Conservation (phyloP, 805 yeast genomes). For the Candida lessepsii region DNA sequence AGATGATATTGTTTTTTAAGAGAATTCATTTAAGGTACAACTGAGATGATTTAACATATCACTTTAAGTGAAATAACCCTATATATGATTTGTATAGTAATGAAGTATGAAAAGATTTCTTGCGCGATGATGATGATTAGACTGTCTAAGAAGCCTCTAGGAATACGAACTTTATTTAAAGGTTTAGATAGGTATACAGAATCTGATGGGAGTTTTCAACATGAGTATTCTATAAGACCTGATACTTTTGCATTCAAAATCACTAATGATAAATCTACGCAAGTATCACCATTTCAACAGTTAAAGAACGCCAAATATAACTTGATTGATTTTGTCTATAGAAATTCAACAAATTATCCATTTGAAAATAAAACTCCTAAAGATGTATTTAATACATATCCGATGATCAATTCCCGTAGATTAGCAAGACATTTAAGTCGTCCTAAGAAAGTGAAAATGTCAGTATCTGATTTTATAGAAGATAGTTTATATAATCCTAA, state of each 20-base stretch:
- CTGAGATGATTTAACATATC: no score
- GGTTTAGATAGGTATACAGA: slow-evolving; percentile 13
- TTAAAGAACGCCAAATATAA: slow-evolving; percentile 20
- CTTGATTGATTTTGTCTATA: slow-evolving; percentile 34
- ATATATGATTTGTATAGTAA: no score
- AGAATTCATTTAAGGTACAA: background rate
- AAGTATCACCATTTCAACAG: slow-evolving; percentile 14
- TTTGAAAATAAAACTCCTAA: slow-evolving; percentile 37
- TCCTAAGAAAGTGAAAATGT: slow-evolving; percentile 67
- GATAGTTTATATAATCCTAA: slow-evolving; percentile 78
- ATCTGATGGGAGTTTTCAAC: slow-evolving; percentile 24
- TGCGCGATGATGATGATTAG: slow-evolving; percentile 5
- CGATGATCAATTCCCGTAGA: slow-evolving; percentile 32
- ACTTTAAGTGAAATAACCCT: background rate
- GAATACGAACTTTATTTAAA: slow-evolving; percentile 9
- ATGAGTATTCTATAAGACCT: slow-evolving; percentile 45
- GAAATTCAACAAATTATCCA: slow-evolving; percentile 42
- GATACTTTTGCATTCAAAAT: slow-evolving; percentile 46
- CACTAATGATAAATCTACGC: slow-evolving; percentile 15
- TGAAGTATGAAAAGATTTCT: background rate
- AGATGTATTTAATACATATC: slow-evolving; percentile 37
- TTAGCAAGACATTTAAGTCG: slow-evolving; percentile 38
- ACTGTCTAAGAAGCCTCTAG: background rate
- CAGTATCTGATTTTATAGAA: slow-evolving; percentile 77
- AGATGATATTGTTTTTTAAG: slow-evolving; percentile 15